These are phyloP conservation scores for Ceratocystis lukuohia DNA, from an alignment of 2,329 filamentous ascomycete species.

Conservation along the genomic window DNA sequence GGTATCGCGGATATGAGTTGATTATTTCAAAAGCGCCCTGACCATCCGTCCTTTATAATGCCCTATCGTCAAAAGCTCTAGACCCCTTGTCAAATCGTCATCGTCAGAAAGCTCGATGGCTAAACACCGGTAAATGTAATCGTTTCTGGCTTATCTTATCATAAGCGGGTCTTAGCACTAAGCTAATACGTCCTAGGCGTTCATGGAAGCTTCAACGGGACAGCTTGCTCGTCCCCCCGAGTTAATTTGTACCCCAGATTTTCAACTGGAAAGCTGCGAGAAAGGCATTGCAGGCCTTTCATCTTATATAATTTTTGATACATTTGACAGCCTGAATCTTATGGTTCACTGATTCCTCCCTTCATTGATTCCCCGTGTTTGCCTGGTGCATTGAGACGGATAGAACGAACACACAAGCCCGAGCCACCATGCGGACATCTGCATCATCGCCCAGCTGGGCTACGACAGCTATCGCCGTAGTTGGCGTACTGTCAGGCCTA, in stretches of 20 bases:
- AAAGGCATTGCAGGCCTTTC: neutral
- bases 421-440: slow-evolving; percentile 16
- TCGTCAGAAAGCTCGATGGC: neutral
- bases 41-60: too few species aligned
- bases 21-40: too few species aligned
- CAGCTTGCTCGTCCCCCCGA: slow-evolving; percentile 14
- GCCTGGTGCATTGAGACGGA: slow-evolving; percentile 1
- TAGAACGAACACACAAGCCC: slow-evolving; percentile 12
- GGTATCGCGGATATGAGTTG: too few species aligned
- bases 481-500: slow-evolving; percentile 14
- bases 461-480: slow-evolving; percentile 14
- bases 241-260: slow-evolving; percentile 3
- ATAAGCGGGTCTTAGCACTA: neutral
- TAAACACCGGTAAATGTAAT: neutral
- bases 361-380: slow-evolving; percentile 3
- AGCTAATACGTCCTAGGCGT: neutral
- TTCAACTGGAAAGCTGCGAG: neutral
- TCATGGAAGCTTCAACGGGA: slow-evolving; percentile 17
- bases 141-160: neutral
- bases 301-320: neutral
- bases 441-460: slow-evolving; percentile 13
- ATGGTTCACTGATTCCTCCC: slow-evolving; percentile 5
- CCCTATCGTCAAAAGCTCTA: neutral
- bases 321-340: neutral
- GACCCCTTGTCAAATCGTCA: neutral